Evolutionary conservation across 2,329 filamentous ascomycete genomes (phyloP), one percentile per base, ranked within the genome.

Genomic region (Colletotrichum sp.): DNA sequence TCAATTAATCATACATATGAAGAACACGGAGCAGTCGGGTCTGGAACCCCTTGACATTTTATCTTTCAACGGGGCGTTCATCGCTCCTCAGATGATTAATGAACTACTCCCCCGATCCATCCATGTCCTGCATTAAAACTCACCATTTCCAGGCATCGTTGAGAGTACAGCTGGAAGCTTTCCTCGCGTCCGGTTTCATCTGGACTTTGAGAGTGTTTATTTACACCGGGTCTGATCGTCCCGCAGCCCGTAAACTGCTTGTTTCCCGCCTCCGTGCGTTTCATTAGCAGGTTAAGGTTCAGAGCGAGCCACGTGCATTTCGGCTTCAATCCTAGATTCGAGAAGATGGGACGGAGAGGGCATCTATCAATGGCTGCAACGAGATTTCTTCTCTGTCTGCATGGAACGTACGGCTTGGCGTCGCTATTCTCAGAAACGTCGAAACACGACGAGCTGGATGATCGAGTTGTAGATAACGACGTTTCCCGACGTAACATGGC

Each of bases 1-100:
- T 2, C 4, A 18, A 12, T 6, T 0, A 0, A 1, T 15, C 4
- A 7, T 12, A 1, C 43, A 21, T 5, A n/a, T n/a, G n/a, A 4
- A 21, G 4, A 0, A 13, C 10, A 1, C 6, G 1, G 1, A 5
- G 43, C 3, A 7, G 0, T 1, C 1, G 0, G 6, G 3, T 1
- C 6, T 21, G 58, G 38, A 28, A 28, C 26, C 16, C 8, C 38
- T 21, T 55, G 18, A 21, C 38, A 34, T 24, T 66, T 30, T 66
- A 66, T 55, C 28, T 36, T 61, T 15, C 18, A 61, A 13, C 30
- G 18, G 13, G 30, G 58, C 18, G 58, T 36, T 61, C 64, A 2
- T 66, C 16, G 30, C 34, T 13, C 21, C 36, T 43, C 32, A 12
- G 3, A 30, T 21, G 5, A 24, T n/a, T 15, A 65, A 13, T 21